A percentile compares a stretch with the other conserved stretches of the same genome.
Conservation (phyloP, 192 early-diverging fungal species). For the Coemansia sp. region DNA sequence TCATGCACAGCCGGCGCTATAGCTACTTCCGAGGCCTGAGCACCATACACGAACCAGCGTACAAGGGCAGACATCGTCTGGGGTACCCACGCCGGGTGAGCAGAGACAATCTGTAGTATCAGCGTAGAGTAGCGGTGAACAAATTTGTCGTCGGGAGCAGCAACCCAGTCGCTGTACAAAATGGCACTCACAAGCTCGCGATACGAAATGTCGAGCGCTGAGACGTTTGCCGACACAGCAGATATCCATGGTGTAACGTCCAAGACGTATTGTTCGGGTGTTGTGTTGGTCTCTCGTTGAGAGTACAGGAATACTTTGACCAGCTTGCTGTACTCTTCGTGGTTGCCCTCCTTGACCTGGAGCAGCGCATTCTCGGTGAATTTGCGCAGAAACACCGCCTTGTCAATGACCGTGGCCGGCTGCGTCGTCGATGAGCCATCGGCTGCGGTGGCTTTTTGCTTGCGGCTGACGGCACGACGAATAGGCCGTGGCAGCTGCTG, state of each 20-base stretch:
- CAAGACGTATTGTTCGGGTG: conserved; percentile 24
- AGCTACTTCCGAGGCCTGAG: conserved; percentile 10
- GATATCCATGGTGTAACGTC: conserved; percentile 41
- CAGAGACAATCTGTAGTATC: conserved; percentile 39
- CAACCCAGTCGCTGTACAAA: conserved; percentile 43
- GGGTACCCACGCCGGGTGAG: conserved; percentile 42
- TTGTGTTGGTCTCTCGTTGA: conserved; percentile 8
- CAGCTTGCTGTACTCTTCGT: conserved; percentile 39
- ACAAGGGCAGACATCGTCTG: conserved; percentile 36
- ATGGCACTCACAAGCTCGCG: conserved; percentile 39
- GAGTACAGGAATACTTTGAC: conserved; percentile 42
- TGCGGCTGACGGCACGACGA: conserved; percentile 12
- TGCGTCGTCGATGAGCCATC: not conserved
- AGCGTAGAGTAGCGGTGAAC: conserved; percentile 41
- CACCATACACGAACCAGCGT: conserved; percentile 43
- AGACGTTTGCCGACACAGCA: conserved; percentile 37
- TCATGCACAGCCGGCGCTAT: conserved; percentile 26
- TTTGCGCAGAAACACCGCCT: conserved; percentile 40
- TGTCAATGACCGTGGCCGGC: conserved; percentile 22
- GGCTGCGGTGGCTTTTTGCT: not conserved
- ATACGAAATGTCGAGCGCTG: conserved; percentile 25
- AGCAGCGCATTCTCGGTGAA: conserved; percentile 45
- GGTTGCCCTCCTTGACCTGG: conserved; percentile 38
- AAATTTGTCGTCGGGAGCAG: conserved; percentile 28
- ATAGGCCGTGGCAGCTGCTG: not conserved